Base-by-base conservation (phyloP, 345 rosid species). In the Brassica juncea region DNA sequence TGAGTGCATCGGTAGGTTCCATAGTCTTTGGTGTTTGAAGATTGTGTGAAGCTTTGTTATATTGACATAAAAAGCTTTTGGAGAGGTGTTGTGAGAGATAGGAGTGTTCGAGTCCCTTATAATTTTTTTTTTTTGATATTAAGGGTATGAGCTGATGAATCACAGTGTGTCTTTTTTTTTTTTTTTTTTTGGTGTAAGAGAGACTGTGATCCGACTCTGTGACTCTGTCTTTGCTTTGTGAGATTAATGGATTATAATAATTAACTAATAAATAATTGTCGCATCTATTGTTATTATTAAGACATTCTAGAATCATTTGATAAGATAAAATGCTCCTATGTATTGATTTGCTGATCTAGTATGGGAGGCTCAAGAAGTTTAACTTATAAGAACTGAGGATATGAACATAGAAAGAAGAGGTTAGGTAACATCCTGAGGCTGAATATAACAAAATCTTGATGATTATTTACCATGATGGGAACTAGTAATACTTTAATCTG, bases 101-200 rank as follows among this genome's bases (percentile, higher is more conserved):
- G 47, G 60, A 68, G 74, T 34, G 55, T 47, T 60, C 44, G 49
- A 68, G 64, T 55, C 83, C 82, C 83, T 74, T 63, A 1, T 6
- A 54, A 19, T 80, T 80, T 54, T 80, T 80, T 80, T 80, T 54
- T 80, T 80, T 54, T 54, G 2, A 64, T 69, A 21, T 55, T 37
- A 54, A 74, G 79, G 83, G 83, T 80, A 37, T 69, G 79, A 64
- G 19, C 58, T 32, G 68, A 34, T 9, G 71, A 32, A 67, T 71
- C 25, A 4, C 19, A 66, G 30, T 30, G 82, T 52, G 59, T 30
- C 72, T 55, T 66, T 12, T 39, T 66, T 52, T 27, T 12, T 39
- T 66, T 52, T 27, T 58, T 79, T 66, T 79, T 54, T 54, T 15
- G 52, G 71, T 68, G 75, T 39, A 63, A 80, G 68, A 76, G 79